These are phyloP conservation scores for Apiotrichum sp. DNA, from an alignment of 1,284 basidiomycete species.

Conservation along the genomic window DNA sequence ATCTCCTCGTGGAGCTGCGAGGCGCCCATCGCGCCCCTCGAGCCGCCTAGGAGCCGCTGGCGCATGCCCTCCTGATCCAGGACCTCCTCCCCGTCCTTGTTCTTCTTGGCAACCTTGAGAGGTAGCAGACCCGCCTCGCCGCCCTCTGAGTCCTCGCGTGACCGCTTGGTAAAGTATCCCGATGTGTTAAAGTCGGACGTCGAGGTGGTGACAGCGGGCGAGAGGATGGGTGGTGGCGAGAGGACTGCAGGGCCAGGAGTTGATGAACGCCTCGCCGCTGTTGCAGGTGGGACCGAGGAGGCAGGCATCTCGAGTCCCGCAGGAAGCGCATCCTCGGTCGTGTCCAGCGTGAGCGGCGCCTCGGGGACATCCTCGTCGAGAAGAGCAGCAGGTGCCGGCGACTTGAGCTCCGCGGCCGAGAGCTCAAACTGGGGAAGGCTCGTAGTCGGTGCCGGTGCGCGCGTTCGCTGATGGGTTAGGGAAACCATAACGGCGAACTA, in stretches of 20 bases:
- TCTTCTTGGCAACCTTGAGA: constrained; percentile 15
- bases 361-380: constrained; percentile 11
- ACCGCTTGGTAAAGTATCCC: constrained; percentile 30
- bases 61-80: constrained; percentile 14
- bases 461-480: constrained; percentile 8
- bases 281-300: constrained; percentile 1
- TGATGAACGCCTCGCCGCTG: neutral
- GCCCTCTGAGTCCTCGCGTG: constrained; percentile 24
- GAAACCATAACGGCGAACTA: neutral
- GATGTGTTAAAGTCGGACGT: constrained; percentile 10
- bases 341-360: constrained; percentile 6
- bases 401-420: neutral
- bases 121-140: constrained; percentile 32
- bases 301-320: neutral
- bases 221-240: neutral
- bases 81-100: neutral
- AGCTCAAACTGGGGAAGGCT: constrained; percentile 9
- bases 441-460: constrained; percentile 9
- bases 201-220: neutral
- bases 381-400: constrained; percentile 6
- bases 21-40: constrained; percentile 24
- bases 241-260: neutral
- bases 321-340: neutral
- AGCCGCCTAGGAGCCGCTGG: constrained; percentile 10
- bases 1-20: constrained; percentile 46